A percentile compares a stretch with the other conserved stretches of the same genome.
Evolutionary conservation across 1,284 basidiomycete genomes (phyloP).

Genomic region (Naganishia cerealis): DNA sequence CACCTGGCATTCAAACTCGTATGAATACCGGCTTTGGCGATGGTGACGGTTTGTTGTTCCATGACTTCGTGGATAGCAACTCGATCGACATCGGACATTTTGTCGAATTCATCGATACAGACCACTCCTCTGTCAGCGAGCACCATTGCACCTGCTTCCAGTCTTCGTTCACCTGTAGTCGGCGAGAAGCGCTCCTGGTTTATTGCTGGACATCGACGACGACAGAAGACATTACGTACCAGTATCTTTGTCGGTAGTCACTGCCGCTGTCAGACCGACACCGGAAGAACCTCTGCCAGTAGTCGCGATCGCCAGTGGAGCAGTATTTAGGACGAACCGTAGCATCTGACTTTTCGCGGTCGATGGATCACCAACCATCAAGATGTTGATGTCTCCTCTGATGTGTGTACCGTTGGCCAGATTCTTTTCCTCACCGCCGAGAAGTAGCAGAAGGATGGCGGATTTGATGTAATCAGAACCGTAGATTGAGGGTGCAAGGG

Average conservation of each 20-base stretch:
- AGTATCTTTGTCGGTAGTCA: slow-evolving; percentile 96
- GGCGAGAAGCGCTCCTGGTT: background rate
- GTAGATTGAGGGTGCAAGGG: slow-evolving; percentile 94
- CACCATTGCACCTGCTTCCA: slow-evolving; percentile 99
- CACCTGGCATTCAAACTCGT: slow-evolving; percentile 97
- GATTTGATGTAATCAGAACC: slow-evolving; percentile 95
- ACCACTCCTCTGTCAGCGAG: slow-evolving; percentile 98
- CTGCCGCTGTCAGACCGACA: slow-evolving; percentile 98
- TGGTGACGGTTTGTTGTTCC: slow-evolving; percentile 99
- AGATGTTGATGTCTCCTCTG: slow-evolving; percentile 97
- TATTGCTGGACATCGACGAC: background rate
- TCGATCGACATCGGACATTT: slow-evolving; percentile 98
- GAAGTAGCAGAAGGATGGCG: slow-evolving; percentile 84
- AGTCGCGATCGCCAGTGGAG: slow-evolving; percentile 95
- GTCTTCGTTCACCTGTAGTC: slow-evolving; percentile 72
- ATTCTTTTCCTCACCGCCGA: slow-evolving; percentile 98
- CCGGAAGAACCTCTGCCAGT: slow-evolving; percentile 96
- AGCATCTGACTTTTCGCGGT: slow-evolving; percentile 97
- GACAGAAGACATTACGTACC: slow-evolving; percentile 45
- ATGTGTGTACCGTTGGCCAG: slow-evolving; percentile 96
- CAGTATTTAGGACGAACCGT: slow-evolving; percentile 92
- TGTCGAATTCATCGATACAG: slow-evolving; percentile 99
- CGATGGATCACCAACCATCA: slow-evolving; percentile 98
- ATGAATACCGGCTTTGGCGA: slow-evolving; percentile 98
- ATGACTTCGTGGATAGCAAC: slow-evolving; percentile 99